phyloP scores from a whole-genome alignment of 1,284 basidiomycete species.

The Erythrobasidium hasegawianum region DNA sequence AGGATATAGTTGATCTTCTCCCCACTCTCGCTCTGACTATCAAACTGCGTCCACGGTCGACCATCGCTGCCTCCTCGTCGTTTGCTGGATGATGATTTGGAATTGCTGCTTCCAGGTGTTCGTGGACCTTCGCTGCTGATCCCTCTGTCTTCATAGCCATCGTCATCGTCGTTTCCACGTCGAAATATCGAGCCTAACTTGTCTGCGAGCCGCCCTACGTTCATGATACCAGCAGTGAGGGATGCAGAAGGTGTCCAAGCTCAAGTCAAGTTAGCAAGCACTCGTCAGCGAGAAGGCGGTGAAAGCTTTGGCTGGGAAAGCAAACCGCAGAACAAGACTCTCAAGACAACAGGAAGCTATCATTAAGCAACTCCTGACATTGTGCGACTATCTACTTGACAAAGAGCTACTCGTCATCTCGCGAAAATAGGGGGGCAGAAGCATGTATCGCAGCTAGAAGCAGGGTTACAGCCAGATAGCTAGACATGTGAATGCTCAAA shows the following conservation, averaged over 20 bases:
- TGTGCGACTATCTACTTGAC: too few relatives aligned
- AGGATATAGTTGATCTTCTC: constrained; percentile 10
- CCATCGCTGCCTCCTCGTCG: not conserved
- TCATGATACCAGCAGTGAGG: too few relatives aligned
- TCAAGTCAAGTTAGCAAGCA: too few relatives aligned
- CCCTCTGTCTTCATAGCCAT: constrained; percentile 2
- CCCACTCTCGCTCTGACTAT: constrained; percentile 2
- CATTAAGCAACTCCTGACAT: too few relatives aligned
- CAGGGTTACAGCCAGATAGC: too few relatives aligned
- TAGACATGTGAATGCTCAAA: too few relatives aligned
- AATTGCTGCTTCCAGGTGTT: constrained; percentile 7
- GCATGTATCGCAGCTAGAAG: too few relatives aligned
- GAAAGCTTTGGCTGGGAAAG: not conserved
- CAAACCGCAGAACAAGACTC: too few relatives aligned
- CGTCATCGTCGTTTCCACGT: not conserved
- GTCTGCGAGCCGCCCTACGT: not conserved
- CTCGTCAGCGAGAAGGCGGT: not conserved
- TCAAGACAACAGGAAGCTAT: too few relatives aligned
- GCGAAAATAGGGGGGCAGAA: too few relatives aligned
- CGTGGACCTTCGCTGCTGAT: not conserved
- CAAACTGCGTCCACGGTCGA: constrained; percentile 20
- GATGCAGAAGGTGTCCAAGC: not conserved
- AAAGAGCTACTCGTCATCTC: too few relatives aligned
- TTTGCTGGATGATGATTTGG: constrained; percentile 16
- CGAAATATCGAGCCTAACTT: constrained; percentile 19